Evolutionary conservation across 441 rosid genomes (phyloP), one percentile per base, ranked within the genome.

Genomic region (Erodium moschatum): DNA sequence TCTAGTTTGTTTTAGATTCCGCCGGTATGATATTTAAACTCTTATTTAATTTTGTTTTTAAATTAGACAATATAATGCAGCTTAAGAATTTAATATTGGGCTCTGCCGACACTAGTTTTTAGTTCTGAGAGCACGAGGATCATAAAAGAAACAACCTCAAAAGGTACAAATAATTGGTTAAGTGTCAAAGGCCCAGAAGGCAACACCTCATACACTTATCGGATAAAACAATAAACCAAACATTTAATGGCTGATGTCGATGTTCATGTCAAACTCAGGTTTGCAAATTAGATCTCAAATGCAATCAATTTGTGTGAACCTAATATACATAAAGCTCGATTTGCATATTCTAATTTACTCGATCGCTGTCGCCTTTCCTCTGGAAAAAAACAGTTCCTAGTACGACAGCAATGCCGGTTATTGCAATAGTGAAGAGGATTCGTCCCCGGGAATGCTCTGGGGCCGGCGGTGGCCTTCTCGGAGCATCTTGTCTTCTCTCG

Each of bases 381-480:
- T 42, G 48, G 48, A 8, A 42, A 10, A 42, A 42, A 42, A 42
- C 13, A 42, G 48, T 5, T 42, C 48, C 48, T 8, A 42, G 48
- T 42, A 42, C 13, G 10, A 42, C 13, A 42, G 48, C 48, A 42
- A 42, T 42, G 48, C 48, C 48, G 1, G 48, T 42, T 42, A 42
- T 42, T 42, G 48, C 48, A 42, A 42, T 42, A 42, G 48, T 42
- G 48, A 94, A 81, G 44, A 94, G 76, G 64, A 94, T 79, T 27
- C 83, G 85, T 76, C 77, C 87, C 69, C 84, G 74, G n/a, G 96
- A 82, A 46, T 66, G 86, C 73, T 83, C 91, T 0, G 83, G 87
- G 11, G 48, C 13, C 13, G 13, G 48, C 2, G 48, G 48, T 70
- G 74, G 85, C 81, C 87, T 73, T 74, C 91, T 82, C 67, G 73